Evolutionary conservation across 139 green algal genomes (phyloP).

Genomic region (Astrephomene gubernaculifera): DNA sequence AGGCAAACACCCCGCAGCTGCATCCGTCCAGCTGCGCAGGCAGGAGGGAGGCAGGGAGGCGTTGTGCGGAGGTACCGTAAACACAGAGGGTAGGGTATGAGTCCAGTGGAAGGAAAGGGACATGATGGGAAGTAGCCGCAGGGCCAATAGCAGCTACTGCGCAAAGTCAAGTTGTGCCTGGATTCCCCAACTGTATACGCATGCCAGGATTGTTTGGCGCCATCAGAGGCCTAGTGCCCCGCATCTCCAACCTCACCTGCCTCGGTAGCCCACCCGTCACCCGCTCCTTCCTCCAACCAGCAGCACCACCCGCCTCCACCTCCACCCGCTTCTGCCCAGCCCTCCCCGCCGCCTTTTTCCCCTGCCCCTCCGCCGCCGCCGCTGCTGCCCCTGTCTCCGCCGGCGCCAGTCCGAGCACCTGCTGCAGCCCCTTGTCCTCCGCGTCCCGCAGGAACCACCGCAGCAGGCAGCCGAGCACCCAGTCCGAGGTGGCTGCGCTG

Average conservation of each 20-base stretch:
- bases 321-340: background rate
- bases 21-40: conserved; percentile 40
- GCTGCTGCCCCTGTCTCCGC: background rate
- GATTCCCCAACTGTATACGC: too few species aligned
- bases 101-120: too few species aligned
- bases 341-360: background rate
- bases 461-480: conserved; percentile 36
- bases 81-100: too few species aligned
- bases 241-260: conserved; percentile 19
- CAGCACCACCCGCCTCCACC: background rate
- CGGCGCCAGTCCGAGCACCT: background rate
- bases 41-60: background rate
- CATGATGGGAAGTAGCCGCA: too few species aligned
- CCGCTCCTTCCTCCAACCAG: background rate
- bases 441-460: conserved; percentile 46
- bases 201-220: too few species aligned
- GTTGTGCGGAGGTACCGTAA: too few species aligned
- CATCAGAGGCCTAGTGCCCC: too few species aligned
- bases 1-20: conserved; percentile 53
- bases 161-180: too few species aligned
- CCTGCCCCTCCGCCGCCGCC: background rate
- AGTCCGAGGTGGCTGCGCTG: background rate
- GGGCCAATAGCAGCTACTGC: too few species aligned
- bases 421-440: conserved; percentile 39
- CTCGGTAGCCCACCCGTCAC: background rate